Evolutionary conservation across 352 stramenopile genomes (phyloP), one percentile per base, ranked within the genome.

Genomic region (Plasmopara viticola): DNA sequence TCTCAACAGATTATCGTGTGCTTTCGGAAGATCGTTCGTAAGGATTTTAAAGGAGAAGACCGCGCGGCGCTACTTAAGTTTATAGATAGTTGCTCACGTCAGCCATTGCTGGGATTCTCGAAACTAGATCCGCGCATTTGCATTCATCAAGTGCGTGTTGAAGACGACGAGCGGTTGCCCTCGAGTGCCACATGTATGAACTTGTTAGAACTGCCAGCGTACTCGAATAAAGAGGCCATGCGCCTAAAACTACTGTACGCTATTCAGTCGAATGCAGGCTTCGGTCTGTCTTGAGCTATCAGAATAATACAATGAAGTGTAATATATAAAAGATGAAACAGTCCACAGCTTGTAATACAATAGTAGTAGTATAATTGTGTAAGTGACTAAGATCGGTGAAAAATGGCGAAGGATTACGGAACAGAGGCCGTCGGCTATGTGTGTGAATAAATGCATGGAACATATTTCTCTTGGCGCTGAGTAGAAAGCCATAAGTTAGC

Each of bases 111-210:
- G 3, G 96, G 96, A 0, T 99, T 99, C 74, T 74, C 68, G 2
- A 82, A 85, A 41, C 74, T 99, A 42, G 80, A 86, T 43, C 96
- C 96, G 17, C 87, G 87, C 40, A 97, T 99, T 63, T 98, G 92
- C 42, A 95, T 99, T 67, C 78, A 89, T 48, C 81, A 89, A 60
- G 81, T 91, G 17, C 81, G 78, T 28, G 83, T 83, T 29, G 66
- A 72, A 10, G 74, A 88, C 43, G 76, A 91, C 53, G 74, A 86
- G 37, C 74, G 81, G 0, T 53, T 91, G 41, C 81, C 78, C 10
- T 89, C 81, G 12, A 91, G 81, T 51, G 78, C 85, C 9, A 99
- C 96, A 45, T 99, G 96, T 74, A 98, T 99, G 80, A 99, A 99
- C 65, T 76, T 94, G 30, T 73, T 99, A 30, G 98, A 98, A 70